phyloP scores from a whole-genome alignment of 2,329 filamentous ascomycete species.

The Exophiala sp. region DNA sequence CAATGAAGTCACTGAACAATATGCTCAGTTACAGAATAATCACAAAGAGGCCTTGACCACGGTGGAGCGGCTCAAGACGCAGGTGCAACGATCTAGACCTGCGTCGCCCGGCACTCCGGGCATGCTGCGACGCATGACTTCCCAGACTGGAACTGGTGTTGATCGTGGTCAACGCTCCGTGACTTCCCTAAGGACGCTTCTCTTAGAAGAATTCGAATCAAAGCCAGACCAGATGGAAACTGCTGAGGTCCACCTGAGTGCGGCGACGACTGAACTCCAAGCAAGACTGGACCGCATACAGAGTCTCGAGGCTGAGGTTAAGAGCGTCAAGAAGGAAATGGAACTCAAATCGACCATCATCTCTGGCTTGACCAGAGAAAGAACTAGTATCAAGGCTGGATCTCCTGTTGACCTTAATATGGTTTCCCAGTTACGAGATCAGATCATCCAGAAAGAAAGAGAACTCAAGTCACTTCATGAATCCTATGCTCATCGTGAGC shows the following conservation, averaged over 20 bases:
- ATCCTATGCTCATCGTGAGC: constrained; percentile 65
- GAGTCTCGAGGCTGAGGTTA: constrained; percentile 77
- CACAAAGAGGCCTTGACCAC: constrained; percentile 77
- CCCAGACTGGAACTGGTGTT: constrained; percentile 77
- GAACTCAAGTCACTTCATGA: constrained; percentile 70
- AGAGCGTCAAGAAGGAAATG: constrained; percentile 86
- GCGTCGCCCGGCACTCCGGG: constrained; percentile 48
- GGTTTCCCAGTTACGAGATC: constrained; percentile 77
- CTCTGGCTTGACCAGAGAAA: constrained; percentile 83
- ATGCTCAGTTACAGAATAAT: constrained; percentile 73
- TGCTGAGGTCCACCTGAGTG: constrained; percentile 86
- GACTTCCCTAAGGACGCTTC: constrained; percentile 80
- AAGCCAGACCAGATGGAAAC: constrained; percentile 81
- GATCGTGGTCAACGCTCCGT: constrained; percentile 91
- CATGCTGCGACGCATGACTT: constrained; percentile 89
- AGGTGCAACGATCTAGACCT: constrained; percentile 65
- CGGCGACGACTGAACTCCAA: constrained; percentile 88
- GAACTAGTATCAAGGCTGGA: constrained; percentile 74
- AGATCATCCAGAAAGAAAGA: constrained; percentile 79
- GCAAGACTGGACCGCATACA: constrained; percentile 81
- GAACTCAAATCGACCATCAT: constrained; percentile 96
- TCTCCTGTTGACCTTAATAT: constrained; percentile 88
- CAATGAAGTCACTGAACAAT: constrained; percentile 66
- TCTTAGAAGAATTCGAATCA: constrained; percentile 74
- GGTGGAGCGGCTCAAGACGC: constrained; percentile 84